Percentiles rank a stretch among this genome's conserved stretches.
Conservation (phyloP, 345 rosid genomes). For the Tarenaya hassleriana region DNA sequence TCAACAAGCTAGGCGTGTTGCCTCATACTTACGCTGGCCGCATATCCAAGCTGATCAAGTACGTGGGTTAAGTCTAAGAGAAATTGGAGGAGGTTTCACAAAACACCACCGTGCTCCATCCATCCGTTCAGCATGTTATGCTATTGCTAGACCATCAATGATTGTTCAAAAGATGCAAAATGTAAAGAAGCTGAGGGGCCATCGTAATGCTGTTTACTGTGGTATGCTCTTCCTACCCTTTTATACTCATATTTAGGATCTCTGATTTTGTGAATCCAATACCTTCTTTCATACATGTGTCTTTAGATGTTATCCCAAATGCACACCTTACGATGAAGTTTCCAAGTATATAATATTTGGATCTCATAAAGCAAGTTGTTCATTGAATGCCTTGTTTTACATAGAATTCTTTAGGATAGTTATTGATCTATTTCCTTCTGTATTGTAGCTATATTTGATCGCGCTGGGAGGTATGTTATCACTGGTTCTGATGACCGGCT, state of each 20-base stretch:
- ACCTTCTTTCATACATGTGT: slow-evolving; percentile 19
- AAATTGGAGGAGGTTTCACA: slow-evolving; percentile 94
- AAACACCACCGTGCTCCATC: slow-evolving; percentile 98
- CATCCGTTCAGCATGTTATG: slow-evolving; percentile 76
- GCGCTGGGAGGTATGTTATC: slow-evolving; percentile 89
- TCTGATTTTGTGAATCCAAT: slow-evolving; percentile 20
- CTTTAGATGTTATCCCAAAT: not conserved
- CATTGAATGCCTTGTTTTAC: slow-evolving; percentile 11
- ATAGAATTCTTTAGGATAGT: slow-evolving; percentile 9
- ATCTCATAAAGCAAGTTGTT: slow-evolving; percentile 15
- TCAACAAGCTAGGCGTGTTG: slow-evolving; percentile 43
- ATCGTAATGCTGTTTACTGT: slow-evolving; percentile 96
- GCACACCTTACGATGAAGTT: no score
- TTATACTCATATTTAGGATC: slow-evolving; percentile 7
- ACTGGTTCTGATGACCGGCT: slow-evolving; percentile 99
- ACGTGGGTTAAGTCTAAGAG: slow-evolving; percentile 87
- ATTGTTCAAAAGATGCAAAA: slow-evolving; percentile 95
- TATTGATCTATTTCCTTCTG: slow-evolving; percentile 3
- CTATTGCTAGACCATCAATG: slow-evolving; percentile 86
- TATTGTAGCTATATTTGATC: slow-evolving; percentile 82
- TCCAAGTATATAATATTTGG: slow-evolving; percentile 5
- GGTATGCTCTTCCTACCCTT: slow-evolving; percentile 45
- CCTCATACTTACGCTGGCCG: slow-evolving; percentile 84
- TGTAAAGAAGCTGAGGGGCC: slow-evolving; percentile 83
- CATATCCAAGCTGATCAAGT: slow-evolving; percentile 94